Evolutionary conservation across 805 yeast genomes (phyloP).

Genomic region (Myxozyma neotropica): DNA sequence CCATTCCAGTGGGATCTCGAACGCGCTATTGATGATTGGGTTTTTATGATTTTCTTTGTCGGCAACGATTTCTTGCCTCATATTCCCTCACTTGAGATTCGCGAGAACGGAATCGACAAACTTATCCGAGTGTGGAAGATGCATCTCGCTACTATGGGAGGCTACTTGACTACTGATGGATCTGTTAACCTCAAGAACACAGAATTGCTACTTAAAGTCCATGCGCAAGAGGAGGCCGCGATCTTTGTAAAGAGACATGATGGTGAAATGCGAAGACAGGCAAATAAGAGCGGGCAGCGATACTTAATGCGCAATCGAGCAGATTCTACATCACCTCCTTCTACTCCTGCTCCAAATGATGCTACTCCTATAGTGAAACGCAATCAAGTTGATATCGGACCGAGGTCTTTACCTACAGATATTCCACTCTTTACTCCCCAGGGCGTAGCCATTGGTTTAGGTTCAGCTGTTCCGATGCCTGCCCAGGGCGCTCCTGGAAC

Average conservation of each 20-base stretch:
- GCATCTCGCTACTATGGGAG: slow-evolving; percentile 63
- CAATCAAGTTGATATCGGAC: slow-evolving; percentile 76
- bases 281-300: slow-evolving; percentile 60
- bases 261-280: slow-evolving; percentile 60
- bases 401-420: slow-evolving; percentile 64
- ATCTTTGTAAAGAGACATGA: slow-evolving; percentile 73
- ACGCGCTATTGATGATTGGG: slow-evolving; percentile 98
- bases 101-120: slow-evolving; percentile 89
- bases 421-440: slow-evolving; percentile 75
- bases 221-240: slow-evolving; percentile 74
- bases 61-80: slow-evolving; percentile 99
- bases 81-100: slow-evolving; percentile 88
- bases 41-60: slow-evolving; percentile 96
- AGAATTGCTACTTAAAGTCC: slow-evolving; percentile 62
- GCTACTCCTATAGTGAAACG: slow-evolving; percentile 20
- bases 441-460: slow-evolving; percentile 68
- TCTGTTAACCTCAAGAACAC: slow-evolving; percentile 72
- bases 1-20: slow-evolving; percentile 83
- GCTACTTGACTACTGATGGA: slow-evolving; percentile 91
- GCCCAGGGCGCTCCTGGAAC: slow-evolving; percentile 6
- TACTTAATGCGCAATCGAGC: slow-evolving; percentile 49
- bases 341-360: neutral
- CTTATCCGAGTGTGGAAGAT: slow-evolving; percentile 83
- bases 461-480: slow-evolving; percentile 10
- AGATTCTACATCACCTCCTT: neutral